phyloP scores from a whole-genome alignment of 768 basidiomycete species.

The Boletus sp. region DNA sequence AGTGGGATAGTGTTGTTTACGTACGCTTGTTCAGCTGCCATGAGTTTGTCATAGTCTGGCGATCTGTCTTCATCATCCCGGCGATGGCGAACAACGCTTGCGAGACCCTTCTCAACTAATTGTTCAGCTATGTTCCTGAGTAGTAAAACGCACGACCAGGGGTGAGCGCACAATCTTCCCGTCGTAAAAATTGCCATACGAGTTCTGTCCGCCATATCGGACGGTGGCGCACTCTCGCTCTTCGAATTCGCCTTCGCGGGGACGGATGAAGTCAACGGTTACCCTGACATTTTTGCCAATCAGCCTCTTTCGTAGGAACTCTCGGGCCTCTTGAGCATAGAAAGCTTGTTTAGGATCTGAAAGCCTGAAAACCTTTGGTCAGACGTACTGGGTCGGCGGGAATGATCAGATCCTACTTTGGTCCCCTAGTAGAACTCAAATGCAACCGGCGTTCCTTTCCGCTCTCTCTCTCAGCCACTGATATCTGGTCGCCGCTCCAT shows the following conservation, averaged over 20 bases:
- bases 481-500: constrained; percentile 92
- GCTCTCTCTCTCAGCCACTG: constrained; percentile 68
- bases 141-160: not conserved
- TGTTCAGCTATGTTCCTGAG: constrained; percentile 87
- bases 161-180: not conserved
- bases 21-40: constrained; percentile 90
- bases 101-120: constrained; percentile 89
- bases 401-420: constrained; percentile 52
- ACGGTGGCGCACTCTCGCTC: constrained; percentile 91
- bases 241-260: constrained; percentile 89
- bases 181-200: constrained; percentile 43
- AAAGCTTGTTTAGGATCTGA: constrained; percentile 83
- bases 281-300: constrained; percentile 87
- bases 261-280: constrained; percentile 86
- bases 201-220: constrained; percentile 75
- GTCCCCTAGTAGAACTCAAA: constrained; percentile 83
- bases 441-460: constrained; percentile 80
- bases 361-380: constrained; percentile 43
- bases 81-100: constrained; percentile 86
- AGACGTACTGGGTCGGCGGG: not conserved
- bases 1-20: constrained; percentile 27
- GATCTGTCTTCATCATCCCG: constrained; percentile 95
- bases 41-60: constrained; percentile 93
- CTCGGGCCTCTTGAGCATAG: constrained; percentile 89
- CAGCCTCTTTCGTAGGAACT: constrained; percentile 87